A percentile compares a stretch with the other conserved stretches of the same genome.
Conservation (phyloP, 371 early-diverging fungal species). For the Catenaria anguillulae region DNA sequence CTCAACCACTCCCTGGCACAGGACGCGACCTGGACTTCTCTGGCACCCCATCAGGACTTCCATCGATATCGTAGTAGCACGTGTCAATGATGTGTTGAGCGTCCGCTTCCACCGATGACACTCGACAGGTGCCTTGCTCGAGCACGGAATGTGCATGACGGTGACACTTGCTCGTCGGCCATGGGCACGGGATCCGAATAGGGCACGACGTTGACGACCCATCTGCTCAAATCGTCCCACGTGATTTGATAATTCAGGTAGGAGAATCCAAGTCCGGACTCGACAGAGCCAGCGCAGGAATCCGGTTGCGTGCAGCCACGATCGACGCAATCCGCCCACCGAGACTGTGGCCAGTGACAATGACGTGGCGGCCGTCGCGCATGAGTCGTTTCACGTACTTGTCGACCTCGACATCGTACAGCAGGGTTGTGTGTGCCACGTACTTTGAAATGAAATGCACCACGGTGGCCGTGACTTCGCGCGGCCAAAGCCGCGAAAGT, state of each 20-base stretch:
- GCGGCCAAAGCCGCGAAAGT: constrained; percentile 12
- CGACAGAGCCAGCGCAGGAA: not conserved
- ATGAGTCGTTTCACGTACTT: constrained; percentile 1
- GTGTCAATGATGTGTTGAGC: not conserved
- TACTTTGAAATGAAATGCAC: constrained; percentile 10
- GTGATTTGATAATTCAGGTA: not conserved
- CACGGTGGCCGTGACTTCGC: constrained; percentile 4
- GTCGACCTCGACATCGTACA: constrained; percentile 12
- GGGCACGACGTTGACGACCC: not conserved
- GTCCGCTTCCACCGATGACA: not conserved
- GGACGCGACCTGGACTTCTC: too few species aligned
- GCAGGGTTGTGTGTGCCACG: constrained; percentile 6
- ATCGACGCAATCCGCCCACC: not conserved
- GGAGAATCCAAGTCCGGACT: not conserved
- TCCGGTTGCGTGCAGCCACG: not conserved
- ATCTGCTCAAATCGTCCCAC: not conserved
- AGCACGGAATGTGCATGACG: not conserved
- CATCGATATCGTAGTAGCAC: too few species aligned
- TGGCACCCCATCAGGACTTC: too few species aligned
- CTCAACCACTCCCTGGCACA: too few species aligned
- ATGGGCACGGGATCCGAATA: not conserved
- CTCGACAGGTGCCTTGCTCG: not conserved
- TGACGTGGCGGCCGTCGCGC: not conserved
- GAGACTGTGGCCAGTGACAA: not conserved
- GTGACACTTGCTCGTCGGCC: not conserved